A percentile compares a stretch with the other conserved stretches of the same genome.
These are phyloP conservation scores for Echium plantagineum DNA, from an alignment of 257 asterid species.

Conservation along the genomic window DNA sequence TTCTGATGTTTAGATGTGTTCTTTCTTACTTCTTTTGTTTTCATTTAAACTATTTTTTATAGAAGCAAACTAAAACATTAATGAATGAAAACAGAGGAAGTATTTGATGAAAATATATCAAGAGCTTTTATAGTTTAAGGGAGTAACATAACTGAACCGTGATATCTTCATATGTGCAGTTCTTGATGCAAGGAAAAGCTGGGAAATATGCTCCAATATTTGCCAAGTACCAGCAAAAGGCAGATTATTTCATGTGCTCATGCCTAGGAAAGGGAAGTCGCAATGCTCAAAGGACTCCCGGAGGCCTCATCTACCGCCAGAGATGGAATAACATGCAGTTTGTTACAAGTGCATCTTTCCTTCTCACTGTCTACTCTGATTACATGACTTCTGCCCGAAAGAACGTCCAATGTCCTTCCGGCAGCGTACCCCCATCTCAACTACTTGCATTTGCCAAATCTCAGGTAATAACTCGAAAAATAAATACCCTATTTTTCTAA, in stretches of 20 bases:
- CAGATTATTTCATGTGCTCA: slow-evolving; percentile 88
- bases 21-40: too few relatives aligned
- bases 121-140: too few relatives aligned
- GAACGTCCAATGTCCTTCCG: slow-evolving; percentile 52
- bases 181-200: slow-evolving; percentile 75
- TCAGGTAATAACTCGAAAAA: slow-evolving; percentile 35
- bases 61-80: too few relatives aligned
- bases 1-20: too few relatives aligned
- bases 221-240: slow-evolving; percentile 57
- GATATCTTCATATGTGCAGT: slow-evolving; percentile 26
- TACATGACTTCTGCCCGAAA: slow-evolving; percentile 73
- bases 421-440: slow-evolving; percentile 49
- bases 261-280: slow-evolving; percentile 73
- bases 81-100: too few relatives aligned
- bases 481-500: neutral
- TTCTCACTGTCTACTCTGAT: slow-evolving; percentile 74
- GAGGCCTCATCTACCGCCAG: slow-evolving; percentile 83
- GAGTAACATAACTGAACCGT: neutral
- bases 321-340: slow-evolving; percentile 98
- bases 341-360: slow-evolving; percentile 88
- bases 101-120: too few relatives aligned
- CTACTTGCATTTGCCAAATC: slow-evolving; percentile 80
- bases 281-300: slow-evolving; percentile 80
- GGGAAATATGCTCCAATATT: slow-evolving; percentile 46
- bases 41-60: too few relatives aligned